Evolutionary conservation across 257 asterid genomes (phyloP), one percentile per base, ranked within the genome.

Genomic region (Nicotiana benthamiana): DNA sequence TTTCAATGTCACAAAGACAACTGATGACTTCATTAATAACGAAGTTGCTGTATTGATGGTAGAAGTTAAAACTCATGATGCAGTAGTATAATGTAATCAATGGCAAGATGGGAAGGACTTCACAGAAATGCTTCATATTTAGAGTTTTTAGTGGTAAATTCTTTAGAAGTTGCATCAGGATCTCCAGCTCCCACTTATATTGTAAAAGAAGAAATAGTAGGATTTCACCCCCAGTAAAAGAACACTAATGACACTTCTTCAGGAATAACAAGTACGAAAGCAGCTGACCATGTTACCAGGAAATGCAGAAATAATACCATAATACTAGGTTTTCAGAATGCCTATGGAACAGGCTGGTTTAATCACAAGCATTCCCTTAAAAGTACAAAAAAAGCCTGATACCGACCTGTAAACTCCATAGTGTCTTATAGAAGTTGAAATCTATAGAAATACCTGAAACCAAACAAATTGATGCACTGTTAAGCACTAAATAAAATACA

Each of bases 391-490:
- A 20, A 56, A 64, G 24, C 60, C 43, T 1, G 77, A 64, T 63
- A 43, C 97, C 82, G 64, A 92, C 99, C 99, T 95, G 99, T 84
- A 95, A 90, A 88, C 97, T 90, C 99, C 99, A 95, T 85, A 95
- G 92, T 88, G 98, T 95, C 86, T 90, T 95, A 89, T 95, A 95
- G 81, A 95, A 95, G 91, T 90, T 91, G 96, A 93, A 90, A 89
- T 95, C 99, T 83, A 95, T 91, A 77, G 98, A 85, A 86, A 90
- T 90, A 78, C 97, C 99, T 95, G 87, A 87, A 87, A 87, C 83
- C 77, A 82, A 82, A 82, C 62, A 87, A 65, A 60, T 80, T 79
- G 51, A 67, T 77, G 60, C 64, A 51, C 26, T 54, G 62, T 75
- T n/a, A 9, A 40, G 64, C 30, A 46, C 32, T 12, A 18, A 59